These are phyloP conservation scores for Agaricus blazei DNA, from an alignment of 768 basidiomycete genomes.

Conservation along the genomic window DNA sequence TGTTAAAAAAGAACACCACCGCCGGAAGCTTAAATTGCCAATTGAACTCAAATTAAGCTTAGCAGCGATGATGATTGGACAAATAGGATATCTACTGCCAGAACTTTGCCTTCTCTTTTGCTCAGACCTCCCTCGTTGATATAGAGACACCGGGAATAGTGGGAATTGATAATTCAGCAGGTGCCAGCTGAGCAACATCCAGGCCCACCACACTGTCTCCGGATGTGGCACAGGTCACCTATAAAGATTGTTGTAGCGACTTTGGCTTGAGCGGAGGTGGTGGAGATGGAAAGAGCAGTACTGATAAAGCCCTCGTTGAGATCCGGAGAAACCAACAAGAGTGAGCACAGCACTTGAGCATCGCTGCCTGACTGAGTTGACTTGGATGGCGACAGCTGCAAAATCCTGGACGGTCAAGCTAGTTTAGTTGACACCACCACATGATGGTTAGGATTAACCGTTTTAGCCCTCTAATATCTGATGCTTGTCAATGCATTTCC, in stretches of 20 bases:
- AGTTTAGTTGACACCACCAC: slow-evolving; percentile 27
- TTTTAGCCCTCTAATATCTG: too few species aligned
- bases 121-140: too few species aligned
- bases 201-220: slow-evolving; percentile 19
- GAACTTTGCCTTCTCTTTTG: too few species aligned
- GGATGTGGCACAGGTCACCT: slow-evolving; percentile 28
- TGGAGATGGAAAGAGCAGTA: slow-evolving; percentile 25
- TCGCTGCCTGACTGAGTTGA: slow-evolving; percentile 26
- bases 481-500: too few species aligned
- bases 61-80: too few species aligned
- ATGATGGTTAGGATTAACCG: slow-evolving; percentile 14
- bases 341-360: slow-evolving; percentile 24
- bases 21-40: too few species aligned
- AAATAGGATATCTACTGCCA: too few species aligned
- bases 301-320: slow-evolving; percentile 22
- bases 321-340: slow-evolving; percentile 9
- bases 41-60: too few species aligned
- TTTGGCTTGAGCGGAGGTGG: slow-evolving; percentile 20
- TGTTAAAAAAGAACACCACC: too few species aligned
- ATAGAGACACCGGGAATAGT: too few species aligned
- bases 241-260: slow-evolving; percentile 29
- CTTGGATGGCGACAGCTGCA: slow-evolving; percentile 22
- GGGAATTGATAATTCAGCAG: too few species aligned
- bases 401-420: slow-evolving; percentile 24
- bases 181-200: too few species aligned